phyloP scores from a whole-genome alignment of 768 basidiomycete species.

The Russula ochroleuca region DNA sequence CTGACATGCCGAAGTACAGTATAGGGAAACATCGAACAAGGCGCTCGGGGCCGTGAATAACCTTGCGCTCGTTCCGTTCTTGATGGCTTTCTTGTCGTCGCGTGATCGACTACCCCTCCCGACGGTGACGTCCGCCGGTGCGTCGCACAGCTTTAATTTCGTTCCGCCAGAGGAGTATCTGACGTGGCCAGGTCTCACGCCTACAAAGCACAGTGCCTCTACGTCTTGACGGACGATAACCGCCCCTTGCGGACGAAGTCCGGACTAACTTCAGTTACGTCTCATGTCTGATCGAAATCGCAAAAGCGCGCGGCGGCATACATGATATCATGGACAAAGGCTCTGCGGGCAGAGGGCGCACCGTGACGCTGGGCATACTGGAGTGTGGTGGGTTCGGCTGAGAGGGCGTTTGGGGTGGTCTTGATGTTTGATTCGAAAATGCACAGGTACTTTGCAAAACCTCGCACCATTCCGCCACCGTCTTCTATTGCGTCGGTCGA shows the following conservation, averaged over 20 bases:
- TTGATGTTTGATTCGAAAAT: slow-evolving; percentile 3
- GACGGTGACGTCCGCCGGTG: slow-evolving; percentile 80
- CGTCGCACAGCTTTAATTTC: slow-evolving; percentile 16
- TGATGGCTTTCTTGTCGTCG: slow-evolving; percentile 83
- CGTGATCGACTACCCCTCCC: slow-evolving; percentile 62
- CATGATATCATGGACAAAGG: slow-evolving; percentile 38
- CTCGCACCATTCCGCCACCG: slow-evolving; percentile 68
- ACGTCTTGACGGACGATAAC: slow-evolving; percentile 92
- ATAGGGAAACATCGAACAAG: slow-evolving; percentile 89
- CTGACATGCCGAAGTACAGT: slow-evolving; percentile 32
- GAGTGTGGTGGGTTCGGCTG: slow-evolving; percentile 51
- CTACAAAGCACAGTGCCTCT: slow-evolving; percentile 77
- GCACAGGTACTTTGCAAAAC: slow-evolving; percentile 71
- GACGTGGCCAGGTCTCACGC: background rate
- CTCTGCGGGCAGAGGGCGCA: slow-evolving; percentile 48
- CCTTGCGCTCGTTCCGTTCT: slow-evolving; percentile 71
- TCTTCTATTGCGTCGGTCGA: slow-evolving; percentile 58
- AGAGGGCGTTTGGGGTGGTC: background rate
- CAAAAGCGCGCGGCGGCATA: slow-evolving; percentile 38
- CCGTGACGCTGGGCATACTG: slow-evolving; percentile 56
- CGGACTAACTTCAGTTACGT: slow-evolving; percentile 56
- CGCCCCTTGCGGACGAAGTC: slow-evolving; percentile 63
- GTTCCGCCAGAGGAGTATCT: background rate
- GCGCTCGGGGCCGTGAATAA: slow-evolving; percentile 83
- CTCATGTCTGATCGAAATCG: slow-evolving; percentile 61